A percentile compares a stretch with the other conserved stretches of the same genome.
phyloP scores from a whole-genome alignment of 2,329 filamentous ascomycete species.

The Colletotrichum viniferum region DNA sequence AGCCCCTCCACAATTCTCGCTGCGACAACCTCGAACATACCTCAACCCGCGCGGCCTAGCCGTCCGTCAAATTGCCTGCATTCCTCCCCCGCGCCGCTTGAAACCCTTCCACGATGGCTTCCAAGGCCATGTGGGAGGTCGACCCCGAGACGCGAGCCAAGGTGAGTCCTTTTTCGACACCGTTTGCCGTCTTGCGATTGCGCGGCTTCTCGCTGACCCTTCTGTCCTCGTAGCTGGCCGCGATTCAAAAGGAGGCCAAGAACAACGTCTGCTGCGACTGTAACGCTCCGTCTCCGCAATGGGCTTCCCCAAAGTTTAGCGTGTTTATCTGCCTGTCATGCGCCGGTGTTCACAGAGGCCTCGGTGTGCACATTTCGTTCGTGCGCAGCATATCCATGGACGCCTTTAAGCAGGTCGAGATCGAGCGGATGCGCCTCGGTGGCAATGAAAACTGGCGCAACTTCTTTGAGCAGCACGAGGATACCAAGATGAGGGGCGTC shows the following conservation, averaged over 20 bases:
- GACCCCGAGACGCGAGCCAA: conserved; percentile 97
- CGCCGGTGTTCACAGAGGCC: conserved; percentile 90
- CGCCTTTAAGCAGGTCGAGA: conserved; percentile 91
- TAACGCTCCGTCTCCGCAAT: conserved; percentile 94
- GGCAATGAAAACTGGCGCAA: conserved; percentile 87
- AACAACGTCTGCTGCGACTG: conserved; percentile 96
- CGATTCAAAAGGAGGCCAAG: conserved; percentile 86
- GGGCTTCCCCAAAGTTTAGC: conserved; percentile 96
- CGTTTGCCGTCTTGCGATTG: neutral
- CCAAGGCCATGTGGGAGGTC: conserved; percentile 96
- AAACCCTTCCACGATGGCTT: conserved; percentile 53
- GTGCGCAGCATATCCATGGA: conserved; percentile 98
- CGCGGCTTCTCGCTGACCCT: conserved; percentile 2
- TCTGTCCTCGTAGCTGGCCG: conserved; percentile 68
- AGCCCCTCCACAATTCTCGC: conserved; percentile 17
- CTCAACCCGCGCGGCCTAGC: neutral
- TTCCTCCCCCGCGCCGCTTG: neutral
- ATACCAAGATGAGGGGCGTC: conserved; percentile 69
- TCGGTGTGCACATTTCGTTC: conserved; percentile 98
- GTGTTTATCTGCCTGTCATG: conserved; percentile 98
- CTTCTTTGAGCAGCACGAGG: conserved; percentile 80
- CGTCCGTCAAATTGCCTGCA: neutral
- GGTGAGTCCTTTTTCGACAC: conserved; percentile 52
- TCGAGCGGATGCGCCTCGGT: conserved; percentile 90
- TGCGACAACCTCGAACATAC: conserved; percentile 8